Conservation (phyloP, 768 basidiomycete species). For the Paxillus rubicundulus region DNA sequence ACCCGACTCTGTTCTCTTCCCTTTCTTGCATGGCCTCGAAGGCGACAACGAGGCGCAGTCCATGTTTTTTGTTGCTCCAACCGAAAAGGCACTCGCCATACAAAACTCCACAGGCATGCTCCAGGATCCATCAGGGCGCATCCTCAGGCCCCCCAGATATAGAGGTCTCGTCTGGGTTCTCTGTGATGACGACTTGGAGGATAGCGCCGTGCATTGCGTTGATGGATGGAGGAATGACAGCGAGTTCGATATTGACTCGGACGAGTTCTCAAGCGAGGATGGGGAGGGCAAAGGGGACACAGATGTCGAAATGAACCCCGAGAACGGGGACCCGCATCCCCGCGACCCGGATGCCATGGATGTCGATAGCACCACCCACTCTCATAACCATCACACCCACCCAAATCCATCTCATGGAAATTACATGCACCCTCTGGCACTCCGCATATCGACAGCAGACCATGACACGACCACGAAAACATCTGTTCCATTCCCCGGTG, state of each 20-base stretch:
- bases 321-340: constrained; percentile 23
- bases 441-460: constrained; percentile 29
- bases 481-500: constrained; percentile 8
- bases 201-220: constrained; percentile 25
- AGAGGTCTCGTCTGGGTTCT: constrained; percentile 85
- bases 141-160: constrained; percentile 43
- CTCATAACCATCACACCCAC: constrained; percentile 3
- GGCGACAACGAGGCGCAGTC: constrained; percentile 78
- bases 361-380: constrained; percentile 26
- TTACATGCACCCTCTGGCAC: constrained; percentile 41
- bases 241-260: constrained; percentile 31
- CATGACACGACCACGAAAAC: constrained; percentile 7
- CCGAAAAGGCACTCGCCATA: constrained; percentile 7
- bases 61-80: constrained; percentile 62
- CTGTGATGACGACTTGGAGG: constrained; percentile 63
- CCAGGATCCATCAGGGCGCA: constrained; percentile 23
- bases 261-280: constrained; percentile 19
- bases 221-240: constrained; percentile 24
- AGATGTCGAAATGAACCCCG: constrained; percentile 28
- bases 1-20: constrained; percentile 80
- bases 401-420: constrained; percentile 1
- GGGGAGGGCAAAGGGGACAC: constrained; percentile 15
- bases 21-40: constrained; percentile 86
- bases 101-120: constrained; percentile 25
- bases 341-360: constrained; percentile 19